These are phyloP conservation scores for Neurospora sublineolata DNA, from an alignment of 495 filamentous ascomycete species.

Conservation along the genomic window DNA sequence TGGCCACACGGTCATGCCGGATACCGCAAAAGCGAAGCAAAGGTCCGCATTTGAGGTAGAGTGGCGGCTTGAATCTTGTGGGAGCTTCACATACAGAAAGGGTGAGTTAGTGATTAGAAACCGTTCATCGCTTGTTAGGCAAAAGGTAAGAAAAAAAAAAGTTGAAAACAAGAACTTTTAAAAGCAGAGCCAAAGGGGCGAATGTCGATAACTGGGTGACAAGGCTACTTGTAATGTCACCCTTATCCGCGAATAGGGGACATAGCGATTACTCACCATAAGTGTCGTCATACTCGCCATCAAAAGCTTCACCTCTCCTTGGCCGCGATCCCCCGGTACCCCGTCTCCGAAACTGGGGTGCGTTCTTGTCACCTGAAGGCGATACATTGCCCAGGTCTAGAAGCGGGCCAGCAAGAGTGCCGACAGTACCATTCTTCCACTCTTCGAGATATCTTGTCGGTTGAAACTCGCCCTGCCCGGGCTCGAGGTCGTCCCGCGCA, in stretches of 20 bases:
- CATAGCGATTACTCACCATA: conserved; percentile 28
- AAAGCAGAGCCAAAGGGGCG: neutral
- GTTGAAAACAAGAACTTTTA: neutral
- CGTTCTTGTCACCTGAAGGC: conserved; percentile 26
- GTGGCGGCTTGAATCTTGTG: conserved; percentile 66
- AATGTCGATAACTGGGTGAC: neutral
- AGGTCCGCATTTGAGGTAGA: conserved; percentile 84
- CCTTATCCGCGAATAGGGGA: neutral
- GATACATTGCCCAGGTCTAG: conserved; percentile 35
- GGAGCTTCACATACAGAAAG: conserved; percentile 25
- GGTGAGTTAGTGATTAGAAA: conserved; percentile 2
- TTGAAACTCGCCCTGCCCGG: conserved; percentile 33
- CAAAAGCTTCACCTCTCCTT: conserved; percentile 32
- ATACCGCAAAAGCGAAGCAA: conserved; percentile 84
- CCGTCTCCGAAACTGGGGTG: conserved; percentile 26
- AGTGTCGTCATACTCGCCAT: conserved; percentile 39
- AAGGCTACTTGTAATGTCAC: neutral
- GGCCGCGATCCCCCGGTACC: conserved; percentile 28
- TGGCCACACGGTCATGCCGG: conserved; percentile 35
- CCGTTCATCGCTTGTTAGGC: neutral
- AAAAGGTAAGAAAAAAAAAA: neutral
- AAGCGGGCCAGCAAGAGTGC: conserved; percentile 36
- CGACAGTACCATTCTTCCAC: conserved; percentile 46
- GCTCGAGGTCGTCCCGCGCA: conserved; percentile 27
- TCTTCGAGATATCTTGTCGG: conserved; percentile 41